These are phyloP conservation scores for Globisporangium barbulae DNA, from an alignment of 352 stramenopile species.

Conservation along the genomic window DNA sequence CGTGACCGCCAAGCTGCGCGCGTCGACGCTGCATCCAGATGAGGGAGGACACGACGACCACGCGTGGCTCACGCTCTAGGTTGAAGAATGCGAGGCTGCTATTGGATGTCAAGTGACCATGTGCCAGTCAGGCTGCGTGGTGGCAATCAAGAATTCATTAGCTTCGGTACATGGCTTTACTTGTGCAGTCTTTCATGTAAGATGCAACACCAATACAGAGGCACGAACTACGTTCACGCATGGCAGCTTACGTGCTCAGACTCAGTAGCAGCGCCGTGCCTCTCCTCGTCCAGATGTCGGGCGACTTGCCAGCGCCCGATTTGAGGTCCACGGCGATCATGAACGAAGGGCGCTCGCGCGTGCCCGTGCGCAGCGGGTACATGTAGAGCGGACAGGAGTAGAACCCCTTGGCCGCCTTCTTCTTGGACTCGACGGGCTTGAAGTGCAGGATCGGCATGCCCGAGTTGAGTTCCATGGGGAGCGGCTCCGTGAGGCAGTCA, in stretches of 20 bases:
- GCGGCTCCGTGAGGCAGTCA: constrained; percentile 84
- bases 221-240: background rate
- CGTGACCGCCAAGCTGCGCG: constrained; percentile 33
- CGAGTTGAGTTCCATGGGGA: constrained; percentile 91
- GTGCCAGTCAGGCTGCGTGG: background rate
- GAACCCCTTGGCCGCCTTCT: constrained; percentile 89
- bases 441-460: constrained; percentile 94
- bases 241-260: constrained; percentile 53
- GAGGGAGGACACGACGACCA: constrained; percentile 28
- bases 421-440: constrained; percentile 94
- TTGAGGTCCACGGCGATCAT: constrained; percentile 94
- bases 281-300: constrained; percentile 93
- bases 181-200: background rate
- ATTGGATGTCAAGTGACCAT: background rate
- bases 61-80: constrained; percentile 52
- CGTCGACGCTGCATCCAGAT: constrained; percentile 17
- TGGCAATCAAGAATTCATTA: background rate
- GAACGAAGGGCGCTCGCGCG: constrained; percentile 92
- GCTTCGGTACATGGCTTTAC: background rate
- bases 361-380: constrained; percentile 95
- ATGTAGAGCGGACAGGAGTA: constrained; percentile 96
- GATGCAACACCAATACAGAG: background rate
- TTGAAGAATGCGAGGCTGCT: background rate
- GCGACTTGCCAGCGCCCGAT: constrained; percentile 72
- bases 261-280: constrained; percentile 92